Conservation (phyloP, 805 yeast genomes). For the Yamadazyma takamatsuzukensis region DNA sequence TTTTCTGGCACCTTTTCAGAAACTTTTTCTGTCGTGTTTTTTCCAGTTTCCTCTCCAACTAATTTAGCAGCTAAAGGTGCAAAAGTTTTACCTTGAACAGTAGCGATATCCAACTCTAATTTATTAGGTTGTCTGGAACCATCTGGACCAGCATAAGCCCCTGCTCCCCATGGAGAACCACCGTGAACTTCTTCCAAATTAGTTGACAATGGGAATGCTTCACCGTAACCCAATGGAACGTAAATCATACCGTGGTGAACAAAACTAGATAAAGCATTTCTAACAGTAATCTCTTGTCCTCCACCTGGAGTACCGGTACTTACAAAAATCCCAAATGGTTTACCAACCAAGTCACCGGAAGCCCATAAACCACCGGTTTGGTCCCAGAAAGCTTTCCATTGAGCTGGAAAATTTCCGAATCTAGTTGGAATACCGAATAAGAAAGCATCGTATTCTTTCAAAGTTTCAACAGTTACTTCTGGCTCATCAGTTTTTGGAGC, state of each 20-base stretch:
- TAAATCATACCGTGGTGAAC: constrained; percentile 77
- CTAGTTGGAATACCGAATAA: constrained; percentile 83
- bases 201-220: constrained; percentile 29
- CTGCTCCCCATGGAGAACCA: constrained; percentile 87
- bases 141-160: constrained; percentile 69
- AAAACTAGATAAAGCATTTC: constrained; percentile 59
- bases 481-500: constrained; percentile 49
- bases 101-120: constrained; percentile 63
- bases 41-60: constrained; percentile 3
- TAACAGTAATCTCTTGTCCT: constrained; percentile 71
- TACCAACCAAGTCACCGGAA: constrained; percentile 63
- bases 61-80: constrained; percentile 17
- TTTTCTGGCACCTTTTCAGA: background rate
- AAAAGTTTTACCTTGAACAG: constrained; percentile 65
- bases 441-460: constrained; percentile 69
- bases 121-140: constrained; percentile 68
- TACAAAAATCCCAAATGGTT: constrained; percentile 67
- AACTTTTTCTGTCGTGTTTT: background rate
- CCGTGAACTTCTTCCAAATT: constrained; percentile 70
- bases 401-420: constrained; percentile 75
- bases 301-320: constrained; percentile 75
- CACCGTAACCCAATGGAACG: constrained; percentile 66
- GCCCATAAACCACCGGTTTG: constrained; percentile 78
- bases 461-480: constrained; percentile 53
- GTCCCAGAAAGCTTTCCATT: constrained; percentile 72